Conservation (phyloP, 2,329 filamentous ascomycete genomes). For the Hymenotorrendiella dingleyae region DNA sequence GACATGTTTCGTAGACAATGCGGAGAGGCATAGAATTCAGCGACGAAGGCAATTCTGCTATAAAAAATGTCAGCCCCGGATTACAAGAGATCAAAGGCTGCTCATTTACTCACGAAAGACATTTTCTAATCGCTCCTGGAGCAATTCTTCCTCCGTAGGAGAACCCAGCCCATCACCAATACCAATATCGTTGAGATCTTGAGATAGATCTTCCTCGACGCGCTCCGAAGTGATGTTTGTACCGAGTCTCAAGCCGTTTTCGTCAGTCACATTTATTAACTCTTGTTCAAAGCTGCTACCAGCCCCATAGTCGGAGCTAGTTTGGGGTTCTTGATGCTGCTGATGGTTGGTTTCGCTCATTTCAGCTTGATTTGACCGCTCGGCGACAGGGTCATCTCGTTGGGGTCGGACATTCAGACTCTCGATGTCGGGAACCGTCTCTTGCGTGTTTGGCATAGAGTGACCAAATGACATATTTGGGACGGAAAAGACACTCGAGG, state of each 20-base stretch:
- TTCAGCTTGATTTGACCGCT: not conserved
- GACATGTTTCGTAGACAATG: constrained; percentile 27
- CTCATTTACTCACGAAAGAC: constrained; percentile 19
- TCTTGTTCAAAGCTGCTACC: constrained; percentile 20
- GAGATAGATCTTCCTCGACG: constrained; percentile 12
- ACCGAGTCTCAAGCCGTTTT: not conserved
- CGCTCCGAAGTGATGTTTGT: not conserved
- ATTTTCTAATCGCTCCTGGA: constrained; percentile 8
- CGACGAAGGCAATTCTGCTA: constrained; percentile 19
- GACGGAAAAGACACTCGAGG: constrained; percentile 16
- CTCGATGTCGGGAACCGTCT: constrained; percentile 8
- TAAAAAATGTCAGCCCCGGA: constrained; percentile 1
- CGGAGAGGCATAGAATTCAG: constrained; percentile 15
- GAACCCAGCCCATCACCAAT: not conserved
- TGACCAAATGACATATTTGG: not conserved
- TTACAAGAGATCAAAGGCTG: too few species aligned
- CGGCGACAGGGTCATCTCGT: not conserved
- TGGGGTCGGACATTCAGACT: not conserved
- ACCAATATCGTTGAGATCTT: constrained; percentile 4
- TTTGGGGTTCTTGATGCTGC: not conserved
- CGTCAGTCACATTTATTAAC: constrained; percentile 9
- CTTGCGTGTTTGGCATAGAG: constrained; percentile 8
- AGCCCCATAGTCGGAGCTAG: constrained; percentile 20
- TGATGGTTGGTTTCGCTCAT: not conserved
- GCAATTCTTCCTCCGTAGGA: constrained; percentile 5